Percentiles rank a stretch among this genome's conserved stretches.
Evolutionary conservation across 2,329 filamentous ascomycete genomes (phyloP).

Genomic region (Trichoderma arundinaceum): DNA sequence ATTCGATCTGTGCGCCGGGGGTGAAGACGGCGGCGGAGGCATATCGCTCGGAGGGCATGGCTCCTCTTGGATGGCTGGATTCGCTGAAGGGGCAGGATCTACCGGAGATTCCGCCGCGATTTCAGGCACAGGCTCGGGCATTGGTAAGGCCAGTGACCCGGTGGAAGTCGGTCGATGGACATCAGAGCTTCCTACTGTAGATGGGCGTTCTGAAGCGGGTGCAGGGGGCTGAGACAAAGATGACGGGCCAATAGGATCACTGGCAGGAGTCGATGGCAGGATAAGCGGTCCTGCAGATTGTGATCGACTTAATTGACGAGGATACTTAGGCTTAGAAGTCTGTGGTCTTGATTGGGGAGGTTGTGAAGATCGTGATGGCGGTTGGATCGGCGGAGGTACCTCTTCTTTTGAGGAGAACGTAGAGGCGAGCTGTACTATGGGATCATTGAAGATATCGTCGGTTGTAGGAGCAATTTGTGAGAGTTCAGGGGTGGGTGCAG

Average conservation of each 20-base stretch:
- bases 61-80: constrained; percentile 45
- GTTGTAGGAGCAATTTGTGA: constrained; percentile 27
- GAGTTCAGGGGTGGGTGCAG: constrained; percentile 33
- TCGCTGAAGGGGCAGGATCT: not conserved
- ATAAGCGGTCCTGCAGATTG: constrained; percentile 48
- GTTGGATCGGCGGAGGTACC: not conserved
- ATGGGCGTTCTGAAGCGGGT: constrained; percentile 34
- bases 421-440: constrained; percentile 29
- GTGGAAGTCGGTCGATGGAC: constrained; percentile 48
- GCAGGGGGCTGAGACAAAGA: constrained; percentile 44
- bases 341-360: constrained; percentile 22
- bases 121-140: constrained; percentile 45
- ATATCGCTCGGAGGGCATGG: constrained; percentile 53
- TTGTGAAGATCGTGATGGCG: constrained; percentile 13
- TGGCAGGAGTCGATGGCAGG: constrained; percentile 50
- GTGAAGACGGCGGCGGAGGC: constrained; percentile 46
- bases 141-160: constrained; percentile 43
- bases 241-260: constrained; percentile 56
- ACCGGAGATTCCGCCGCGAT: constrained; percentile 25
- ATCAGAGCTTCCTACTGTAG: constrained; percentile 45
- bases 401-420: constrained; percentile 29
- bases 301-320: constrained; percentile 44
- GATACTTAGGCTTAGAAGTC: constrained; percentile 33
- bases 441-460: constrained; percentile 27
- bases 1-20: constrained; percentile 58